Evolutionary conservation across 2,329 filamentous ascomycete genomes (phyloP).

Genomic region (Phaeoacremonium minimum): DNA sequence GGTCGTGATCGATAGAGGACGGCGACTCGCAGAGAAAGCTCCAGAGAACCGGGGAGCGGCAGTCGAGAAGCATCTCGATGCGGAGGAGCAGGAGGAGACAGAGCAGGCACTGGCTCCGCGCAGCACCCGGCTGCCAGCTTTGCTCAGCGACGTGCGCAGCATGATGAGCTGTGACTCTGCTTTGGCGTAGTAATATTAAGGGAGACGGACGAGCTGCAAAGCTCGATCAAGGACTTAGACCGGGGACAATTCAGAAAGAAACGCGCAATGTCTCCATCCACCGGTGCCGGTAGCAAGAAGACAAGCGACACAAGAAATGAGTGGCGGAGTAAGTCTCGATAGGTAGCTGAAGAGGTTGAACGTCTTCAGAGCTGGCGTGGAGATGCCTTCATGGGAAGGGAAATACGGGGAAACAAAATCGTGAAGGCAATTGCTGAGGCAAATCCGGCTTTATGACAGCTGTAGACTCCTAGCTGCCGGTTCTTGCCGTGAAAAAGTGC

Average conservation of each 20-base stretch:
- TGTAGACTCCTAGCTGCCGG: background rate
- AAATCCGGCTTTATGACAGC: background rate
- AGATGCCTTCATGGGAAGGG: background rate
- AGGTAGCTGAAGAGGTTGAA: slow-evolving; percentile 7
- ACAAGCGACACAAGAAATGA: slow-evolving; percentile 28
- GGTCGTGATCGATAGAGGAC: slow-evolving; percentile 43
- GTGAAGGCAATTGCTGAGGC: slow-evolving; percentile 7
- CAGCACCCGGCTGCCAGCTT: slow-evolving; percentile 59
- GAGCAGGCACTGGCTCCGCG: slow-evolving; percentile 48
- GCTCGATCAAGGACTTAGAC: no score
- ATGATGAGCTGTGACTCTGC: slow-evolving; percentile 31
- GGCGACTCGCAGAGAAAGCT: slow-evolving; percentile 37
- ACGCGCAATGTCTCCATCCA: no score
- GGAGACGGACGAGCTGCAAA: slow-evolving; percentile 18
- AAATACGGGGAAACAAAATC: slow-evolving; percentile 8
- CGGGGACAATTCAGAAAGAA: no score
- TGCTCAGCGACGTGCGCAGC: slow-evolving; percentile 66
- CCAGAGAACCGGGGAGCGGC: slow-evolving; percentile 1
- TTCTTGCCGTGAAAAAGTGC: background rate
- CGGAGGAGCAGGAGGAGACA: slow-evolving; percentile 25
- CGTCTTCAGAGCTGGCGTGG: background rate
- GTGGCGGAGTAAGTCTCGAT: slow-evolving; percentile 44
- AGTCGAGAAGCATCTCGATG: background rate
- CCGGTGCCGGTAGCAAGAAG: slow-evolving; percentile 15
- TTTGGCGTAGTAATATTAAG: background rate